Conservation (phyloP, 495 filamentous ascomycete species). For the Trichoderma asperelloides region DNA sequence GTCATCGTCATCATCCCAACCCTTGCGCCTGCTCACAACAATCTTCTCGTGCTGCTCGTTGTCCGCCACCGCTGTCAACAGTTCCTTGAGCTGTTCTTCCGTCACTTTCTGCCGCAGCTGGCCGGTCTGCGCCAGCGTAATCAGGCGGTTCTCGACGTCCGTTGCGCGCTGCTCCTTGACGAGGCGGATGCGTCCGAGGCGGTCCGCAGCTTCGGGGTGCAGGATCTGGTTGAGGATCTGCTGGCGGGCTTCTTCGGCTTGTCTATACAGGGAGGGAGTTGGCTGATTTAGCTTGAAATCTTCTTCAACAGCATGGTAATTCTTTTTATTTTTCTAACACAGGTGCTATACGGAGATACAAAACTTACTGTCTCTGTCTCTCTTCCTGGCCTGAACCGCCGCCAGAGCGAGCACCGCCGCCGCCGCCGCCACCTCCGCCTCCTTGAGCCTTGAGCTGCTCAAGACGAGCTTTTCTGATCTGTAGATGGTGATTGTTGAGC, state of each 20-base stretch:
- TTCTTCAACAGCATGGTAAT: too few relatives aligned
- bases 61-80: constrained; percentile 75
- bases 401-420: constrained; percentile 26
- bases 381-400: constrained; percentile 44
- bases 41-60: constrained; percentile 66
- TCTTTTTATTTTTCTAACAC: too few relatives aligned
- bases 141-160: constrained; percentile 85
- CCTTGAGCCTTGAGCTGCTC: constrained; percentile 78
- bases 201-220: constrained; percentile 84
- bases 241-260: constrained; percentile 56
- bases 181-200: constrained; percentile 85
- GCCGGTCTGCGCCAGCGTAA: constrained; percentile 80
- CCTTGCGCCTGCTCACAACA: constrained; percentile 73
- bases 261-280: not conserved
- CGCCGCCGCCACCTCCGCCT: constrained; percentile 26
- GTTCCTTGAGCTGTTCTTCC: constrained; percentile 86
- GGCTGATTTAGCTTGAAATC: too few relatives aligned
- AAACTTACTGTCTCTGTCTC: constrained; percentile 55
- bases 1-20: constrained; percentile 81
- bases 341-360: too few relatives aligned
- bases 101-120: constrained; percentile 83
- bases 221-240: constrained; percentile 86
- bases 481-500: constrained; percentile 4
- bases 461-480: constrained; percentile 85
- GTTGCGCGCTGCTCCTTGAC: constrained; percentile 87